Evolutionary conservation across 768 basidiomycete genomes (phyloP).

Genomic region (Gloeostereum incarnatum): DNA sequence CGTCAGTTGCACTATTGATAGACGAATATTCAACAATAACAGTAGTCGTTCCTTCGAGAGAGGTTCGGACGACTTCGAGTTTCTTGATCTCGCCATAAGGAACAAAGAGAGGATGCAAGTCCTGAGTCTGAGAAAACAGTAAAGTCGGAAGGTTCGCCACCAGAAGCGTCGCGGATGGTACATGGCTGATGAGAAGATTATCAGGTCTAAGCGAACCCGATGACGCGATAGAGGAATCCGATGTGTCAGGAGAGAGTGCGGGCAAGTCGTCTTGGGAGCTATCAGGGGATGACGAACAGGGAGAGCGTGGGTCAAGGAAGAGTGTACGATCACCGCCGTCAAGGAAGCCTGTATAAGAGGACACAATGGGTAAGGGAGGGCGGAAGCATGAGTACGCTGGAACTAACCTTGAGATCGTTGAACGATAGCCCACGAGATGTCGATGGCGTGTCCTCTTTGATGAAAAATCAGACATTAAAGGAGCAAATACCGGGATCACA

Average conservation of each 20-base stretch:
- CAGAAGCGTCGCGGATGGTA: constrained; percentile 43
- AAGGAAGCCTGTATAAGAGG: constrained; percentile 46
- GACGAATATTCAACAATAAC: constrained; percentile 59
- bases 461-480: background rate
- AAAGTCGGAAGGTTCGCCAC: constrained; percentile 58
- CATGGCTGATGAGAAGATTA: constrained; percentile 20
- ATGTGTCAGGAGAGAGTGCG: constrained; percentile 14
- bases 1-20: constrained; percentile 49
- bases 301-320: constrained; percentile 40
- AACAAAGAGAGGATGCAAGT: constrained; percentile 64
- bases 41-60: constrained; percentile 32
- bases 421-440: constrained; percentile 83
- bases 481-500: background rate
- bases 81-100: constrained; percentile 65
- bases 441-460: constrained; percentile 60
- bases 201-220: constrained; percentile 20
- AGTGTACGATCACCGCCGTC: constrained; percentile 75
- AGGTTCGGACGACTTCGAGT: constrained; percentile 39
- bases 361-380: background rate
- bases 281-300: constrained; percentile 19
- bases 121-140: constrained; percentile 56
- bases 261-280: constrained; percentile 13
- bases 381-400: constrained; percentile 4
- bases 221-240: constrained; percentile 25
- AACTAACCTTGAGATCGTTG: constrained; percentile 70